phyloP scores from a whole-genome alignment of 2,329 filamentous ascomycete species.

The Didymella segeticola region DNA sequence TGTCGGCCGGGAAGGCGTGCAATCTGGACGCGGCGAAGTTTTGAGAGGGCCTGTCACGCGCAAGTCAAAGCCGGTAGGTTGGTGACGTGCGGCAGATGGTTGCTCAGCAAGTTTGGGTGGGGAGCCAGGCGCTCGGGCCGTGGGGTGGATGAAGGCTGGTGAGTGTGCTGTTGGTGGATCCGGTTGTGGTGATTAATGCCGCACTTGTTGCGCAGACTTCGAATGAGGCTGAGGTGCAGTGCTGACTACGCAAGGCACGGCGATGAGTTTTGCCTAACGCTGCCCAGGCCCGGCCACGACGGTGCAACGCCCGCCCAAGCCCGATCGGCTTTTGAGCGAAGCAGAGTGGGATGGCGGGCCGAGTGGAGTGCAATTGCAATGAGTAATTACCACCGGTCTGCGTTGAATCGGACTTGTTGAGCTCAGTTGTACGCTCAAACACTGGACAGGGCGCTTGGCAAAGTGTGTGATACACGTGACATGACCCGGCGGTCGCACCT shows the following conservation, averaged over 20 bases:
- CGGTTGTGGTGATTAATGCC: conserved; percentile 18
- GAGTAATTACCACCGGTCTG: conserved; percentile 20
- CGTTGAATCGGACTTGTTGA: conserved; percentile 14
- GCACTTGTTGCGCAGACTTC: conserved; percentile 12
- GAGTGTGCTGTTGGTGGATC: conserved; percentile 13
- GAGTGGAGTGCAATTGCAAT: conserved; percentile 17
- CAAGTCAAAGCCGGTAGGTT: conserved; percentile 10
- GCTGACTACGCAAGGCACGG: conserved; percentile 15
- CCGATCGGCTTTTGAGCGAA: conserved; percentile 18
- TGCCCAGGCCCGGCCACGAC: conserved; percentile 8
- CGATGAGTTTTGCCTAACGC: conserved; percentile 13
- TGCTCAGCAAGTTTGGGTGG: conserved; percentile 15
- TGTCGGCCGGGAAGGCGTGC: conserved; percentile 19
- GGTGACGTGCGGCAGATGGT: conserved; percentile 11
- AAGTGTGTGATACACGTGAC: conserved; percentile 1
- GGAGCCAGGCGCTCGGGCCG: conserved; percentile 17
- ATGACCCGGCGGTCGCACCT: background rate
- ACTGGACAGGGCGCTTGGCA: conserved; percentile 1
- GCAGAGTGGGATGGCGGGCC: conserved; percentile 21
- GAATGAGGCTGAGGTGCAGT: conserved; percentile 14
- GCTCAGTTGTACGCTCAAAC: conserved; percentile 7
- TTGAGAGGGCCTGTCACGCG: conserved; percentile 10
- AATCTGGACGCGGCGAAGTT: conserved; percentile 11
- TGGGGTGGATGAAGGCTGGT: conserved; percentile 15
- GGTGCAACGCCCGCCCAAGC: conserved; percentile 13